phyloP scores from a whole-genome alignment of 1,139 yeast genomes.

The Pichia cactophila region DNA sequence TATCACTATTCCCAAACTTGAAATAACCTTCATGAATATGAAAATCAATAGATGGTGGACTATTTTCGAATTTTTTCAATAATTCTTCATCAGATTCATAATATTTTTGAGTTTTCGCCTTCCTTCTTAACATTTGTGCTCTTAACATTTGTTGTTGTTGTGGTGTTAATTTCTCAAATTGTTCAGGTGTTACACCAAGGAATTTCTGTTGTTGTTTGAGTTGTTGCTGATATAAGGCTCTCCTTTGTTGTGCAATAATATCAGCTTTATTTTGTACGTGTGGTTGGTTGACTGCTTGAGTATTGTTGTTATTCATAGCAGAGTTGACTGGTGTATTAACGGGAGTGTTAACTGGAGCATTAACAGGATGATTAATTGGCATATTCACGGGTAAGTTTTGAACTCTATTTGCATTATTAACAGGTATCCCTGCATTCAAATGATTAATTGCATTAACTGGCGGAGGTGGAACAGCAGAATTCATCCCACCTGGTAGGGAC shows the following conservation, averaged over 20 bases:
- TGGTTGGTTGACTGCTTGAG: background rate
- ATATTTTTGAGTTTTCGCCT: conserved; percentile 45
- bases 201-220: conserved; percentile 20
- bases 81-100: conserved; percentile 69
- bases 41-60: conserved; percentile 76
- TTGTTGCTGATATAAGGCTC: conserved; percentile 13
- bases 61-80: conserved; percentile 67
- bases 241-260: conserved; percentile 8
- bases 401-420: background rate
- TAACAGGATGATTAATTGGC: conserved; percentile 2
- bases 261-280: background rate
- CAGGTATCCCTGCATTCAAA: background rate
- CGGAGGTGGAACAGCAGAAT: background rate
- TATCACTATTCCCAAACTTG: conserved; percentile 70
- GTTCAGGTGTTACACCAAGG: conserved; percentile 31
- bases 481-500: background rate
- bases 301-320: background rate
- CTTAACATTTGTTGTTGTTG: conserved; percentile 38
- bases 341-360: conserved; percentile 2
- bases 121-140: conserved; percentile 40
- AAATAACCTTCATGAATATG: conserved; percentile 89
- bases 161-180: conserved; percentile 28
- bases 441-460: conserved; percentile 1
- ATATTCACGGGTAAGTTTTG: conserved; percentile 6
- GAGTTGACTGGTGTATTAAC: background rate